Conservation (phyloP, 2,329 filamentous ascomycete species). For the Aureobasidium leucospermi region DNA sequence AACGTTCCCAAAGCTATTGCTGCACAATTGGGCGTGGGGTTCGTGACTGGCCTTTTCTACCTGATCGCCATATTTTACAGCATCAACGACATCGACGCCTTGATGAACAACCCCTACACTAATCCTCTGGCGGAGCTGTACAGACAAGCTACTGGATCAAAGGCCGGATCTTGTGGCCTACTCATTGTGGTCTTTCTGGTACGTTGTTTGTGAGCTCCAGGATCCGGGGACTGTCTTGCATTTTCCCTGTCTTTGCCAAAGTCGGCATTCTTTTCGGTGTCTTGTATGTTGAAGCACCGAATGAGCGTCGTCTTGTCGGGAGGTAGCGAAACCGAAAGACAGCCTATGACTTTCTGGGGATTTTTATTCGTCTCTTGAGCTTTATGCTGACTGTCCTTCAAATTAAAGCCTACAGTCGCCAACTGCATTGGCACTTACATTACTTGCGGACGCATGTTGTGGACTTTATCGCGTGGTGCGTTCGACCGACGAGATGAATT, state of each 20-base stretch:
- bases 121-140: slow-evolving; percentile 60
- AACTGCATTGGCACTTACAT: slow-evolving; percentile 52
- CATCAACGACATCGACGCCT: slow-evolving; percentile 50
- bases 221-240: too few species aligned
- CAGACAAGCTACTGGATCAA: slow-evolving; percentile 37
- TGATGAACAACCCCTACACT: slow-evolving; percentile 41
- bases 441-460: slow-evolving; percentile 55
- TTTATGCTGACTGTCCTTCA: not conserved
- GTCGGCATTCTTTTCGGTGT: too few species aligned
- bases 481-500: not conserved
- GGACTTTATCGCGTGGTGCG: slow-evolving; percentile 50
- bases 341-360: too few species aligned
- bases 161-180: slow-evolving; percentile 35
- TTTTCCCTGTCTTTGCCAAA: too few species aligned
- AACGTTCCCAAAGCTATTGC: slow-evolving; percentile 50
- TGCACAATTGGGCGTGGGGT: slow-evolving; percentile 45
- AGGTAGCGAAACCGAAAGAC: too few species aligned
- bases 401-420: slow-evolving; percentile 37
- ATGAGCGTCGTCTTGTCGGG: too few species aligned
- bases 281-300: too few species aligned
- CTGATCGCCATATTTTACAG: slow-evolving; percentile 43
- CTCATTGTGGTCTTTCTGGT: slow-evolving; percentile 40
- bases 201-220: not conserved
- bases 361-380: not conserved
- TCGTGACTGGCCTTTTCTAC: slow-evolving; percentile 44